Percentiles rank a stretch among this genome's conserved stretches.
Conservation (phyloP, 768 basidiomycete genomes). For the Tubosaeta brunneosetosa region DNA sequence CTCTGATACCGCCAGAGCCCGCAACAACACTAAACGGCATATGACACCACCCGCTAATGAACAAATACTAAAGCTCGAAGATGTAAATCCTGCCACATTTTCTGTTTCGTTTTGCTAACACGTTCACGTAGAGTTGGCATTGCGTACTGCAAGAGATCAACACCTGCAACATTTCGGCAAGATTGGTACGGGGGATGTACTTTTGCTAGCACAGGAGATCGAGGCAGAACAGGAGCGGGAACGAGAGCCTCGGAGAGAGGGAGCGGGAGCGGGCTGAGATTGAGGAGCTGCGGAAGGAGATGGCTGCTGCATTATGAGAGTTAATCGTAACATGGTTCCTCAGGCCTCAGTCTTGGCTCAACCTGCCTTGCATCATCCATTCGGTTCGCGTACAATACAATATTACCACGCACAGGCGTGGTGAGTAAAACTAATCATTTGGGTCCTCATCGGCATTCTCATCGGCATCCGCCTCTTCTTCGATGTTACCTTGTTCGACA, state of each 20-base stretch:
- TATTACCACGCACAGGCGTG: too few relatives aligned
- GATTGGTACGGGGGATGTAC: constrained; percentile 76
- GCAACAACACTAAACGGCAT: constrained; percentile 13
- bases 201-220: constrained; percentile 37
- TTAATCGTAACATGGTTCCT: too few relatives aligned
- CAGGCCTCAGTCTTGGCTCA: too few relatives aligned
- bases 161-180: constrained; percentile 75
- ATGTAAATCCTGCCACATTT: constrained; percentile 37
- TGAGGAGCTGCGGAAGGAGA: too few relatives aligned
- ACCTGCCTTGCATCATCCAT: too few relatives aligned
- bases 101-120: constrained; percentile 6
- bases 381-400: too few relatives aligned
- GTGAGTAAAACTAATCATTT: too few relatives aligned
- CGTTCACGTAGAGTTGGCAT: constrained; percentile 60
- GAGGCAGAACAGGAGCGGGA: constrained; percentile 35
- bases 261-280: constrained; percentile 24
- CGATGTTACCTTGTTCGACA: too few relatives aligned
- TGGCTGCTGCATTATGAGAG: too few relatives aligned
- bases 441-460: too few relatives aligned
- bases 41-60: constrained; percentile 40
- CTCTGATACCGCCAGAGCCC: constrained; percentile 7
- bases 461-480: too few relatives aligned
- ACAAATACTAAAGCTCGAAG: constrained; percentile 56
- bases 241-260: constrained; percentile 34
- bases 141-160: constrained; percentile 70